Evolutionary conservation across 1,284 basidiomycete species (phyloP), one percentile per base, ranked within the genome.

Genomic region (Trametes pubescens): DNA sequence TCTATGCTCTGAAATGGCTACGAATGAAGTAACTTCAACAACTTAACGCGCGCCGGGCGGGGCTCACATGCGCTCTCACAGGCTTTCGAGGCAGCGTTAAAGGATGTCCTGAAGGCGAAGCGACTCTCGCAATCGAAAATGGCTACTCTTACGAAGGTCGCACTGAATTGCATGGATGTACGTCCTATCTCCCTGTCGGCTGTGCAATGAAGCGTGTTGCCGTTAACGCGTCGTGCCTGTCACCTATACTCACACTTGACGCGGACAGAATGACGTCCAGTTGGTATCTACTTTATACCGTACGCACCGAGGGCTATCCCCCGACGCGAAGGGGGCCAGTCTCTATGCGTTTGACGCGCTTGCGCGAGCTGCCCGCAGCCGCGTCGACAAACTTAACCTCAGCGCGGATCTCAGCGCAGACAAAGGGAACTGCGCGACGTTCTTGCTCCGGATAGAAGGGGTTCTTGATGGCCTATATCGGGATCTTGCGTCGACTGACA

Each of bases 331-430:
- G 74, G 86, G 95, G 65, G 88, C 86, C 51, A 94, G 92, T 77
- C 82, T 98, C 61, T 98, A 98, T 78, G 88, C 91, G 48, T 93
- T 98, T 75, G 95, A 98, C 78, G 92, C 95, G 18, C 83, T 98
- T 65, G 86, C 93, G 49, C 88, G 95, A 61, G 93, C 91, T 18
- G 93, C 93, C n/a, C 84, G 87, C 66, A 81, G 81, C 66, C 83
- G 87, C 58, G 86, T 82, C 47, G 87, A 81, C 73, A 94, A 94
- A 75, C 84, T 88, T 57, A 81, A 81, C 61, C 77, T 87, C 21
- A 80, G 82, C 67, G 84, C 82, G 64, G 86, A 90, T 66, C 72
- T 82, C 21, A 83, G 83, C 57, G 79, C 84, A 24, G 78, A 79
- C 54, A 84, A 84, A 65, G 92, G 92, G 55, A 94, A 93, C 73